A percentile compares a stretch with the other conserved stretches of the same genome.
Evolutionary conservation across 2,329 filamentous ascomycete genomes (phyloP).

Genomic region (Stachybotrys chartarum): DNA sequence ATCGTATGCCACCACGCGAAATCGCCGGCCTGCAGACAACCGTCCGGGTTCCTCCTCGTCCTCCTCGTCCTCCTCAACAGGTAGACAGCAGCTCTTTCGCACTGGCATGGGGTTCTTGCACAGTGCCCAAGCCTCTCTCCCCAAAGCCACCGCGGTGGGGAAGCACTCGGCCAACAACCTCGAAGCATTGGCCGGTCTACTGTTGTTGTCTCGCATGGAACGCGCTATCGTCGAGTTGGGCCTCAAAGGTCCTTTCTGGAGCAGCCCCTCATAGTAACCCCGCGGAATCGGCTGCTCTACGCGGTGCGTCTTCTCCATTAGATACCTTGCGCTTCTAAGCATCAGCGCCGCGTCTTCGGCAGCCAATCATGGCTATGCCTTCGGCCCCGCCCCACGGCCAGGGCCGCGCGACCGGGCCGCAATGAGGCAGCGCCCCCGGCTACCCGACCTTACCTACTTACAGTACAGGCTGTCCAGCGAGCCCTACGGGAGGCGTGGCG

Average conservation of each 20-base stretch:
- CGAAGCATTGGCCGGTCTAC: neutral
- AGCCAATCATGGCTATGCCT: neutral
- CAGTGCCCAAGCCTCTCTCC: neutral
- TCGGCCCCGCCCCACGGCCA: neutral
- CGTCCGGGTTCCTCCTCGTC: neutral
- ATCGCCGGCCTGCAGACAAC: too few relatives aligned
- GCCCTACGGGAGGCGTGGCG: too few relatives aligned
- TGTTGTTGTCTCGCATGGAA: neutral
- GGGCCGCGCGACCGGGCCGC: neutral
- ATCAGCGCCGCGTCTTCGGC: neutral
- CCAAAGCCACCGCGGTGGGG: neutral
- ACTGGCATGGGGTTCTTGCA: neutral
- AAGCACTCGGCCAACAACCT: neutral
- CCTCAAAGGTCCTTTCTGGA: neutral
- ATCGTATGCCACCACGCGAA: too few relatives aligned
- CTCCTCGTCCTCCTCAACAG: neutral
- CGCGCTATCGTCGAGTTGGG: neutral
- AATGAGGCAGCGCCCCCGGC: too few relatives aligned
- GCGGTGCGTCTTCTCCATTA: neutral
- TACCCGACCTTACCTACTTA: too few relatives aligned
- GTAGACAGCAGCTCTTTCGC: neutral
- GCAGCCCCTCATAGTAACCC: neutral
- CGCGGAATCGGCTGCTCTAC: neutral
- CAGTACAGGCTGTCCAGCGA: too few relatives aligned
- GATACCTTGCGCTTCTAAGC: neutral